Evolutionary conservation across 2,329 filamentous ascomycete genomes (phyloP), one percentile per base, ranked within the genome.

Genomic region (Echinosphaeria canescens): DNA sequence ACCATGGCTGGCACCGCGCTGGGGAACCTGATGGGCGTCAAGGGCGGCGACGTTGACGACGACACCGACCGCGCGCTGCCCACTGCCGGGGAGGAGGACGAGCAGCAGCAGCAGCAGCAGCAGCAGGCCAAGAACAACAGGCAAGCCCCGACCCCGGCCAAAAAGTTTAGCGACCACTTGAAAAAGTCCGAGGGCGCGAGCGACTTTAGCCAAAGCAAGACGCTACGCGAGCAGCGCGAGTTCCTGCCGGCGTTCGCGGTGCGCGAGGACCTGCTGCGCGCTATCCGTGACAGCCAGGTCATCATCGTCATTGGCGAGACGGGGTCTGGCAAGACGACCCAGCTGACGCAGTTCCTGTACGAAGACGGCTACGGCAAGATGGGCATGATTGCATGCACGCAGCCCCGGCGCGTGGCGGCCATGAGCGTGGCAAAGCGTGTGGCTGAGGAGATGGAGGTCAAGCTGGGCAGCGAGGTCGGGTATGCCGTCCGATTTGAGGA

Each of bases 341-440:
- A 98, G 48, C 54, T 98, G 32, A 93, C 90, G 0, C 90, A 98
- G 42, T 98, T 95, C 38, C 57, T 98, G 8, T 71, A 90, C 42
- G 88, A 98, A 48, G 88, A 95, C 40, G 90, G 90, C 1, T 98
- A 93, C 44, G 80, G 74, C 10, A 75, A 75, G 29, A 53, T 62
- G 17, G 88, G 88, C 26, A 72, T 93, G 62, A 95, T 98, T 38
- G 85, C 82, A 4, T 98, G 88, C 44, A 98, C 88, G 2, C 88
- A 98, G 38, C 88, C 88, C 27, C 70, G 88, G 40, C 78, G 88
- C 59, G 90, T 98, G 18, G 88, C 88, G 14, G 88, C 88, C 13
- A 98, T 98, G 88, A 93, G 84, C 51, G 88, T 98, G 15, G 88
- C 88, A 2, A 95, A 95, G 48, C 82, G 88, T 56, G 88, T 98